These are phyloP conservation scores for Fusarium beomiforme DNA, from an alignment of 2,329 filamentous ascomycete species.

Conservation along the genomic window DNA sequence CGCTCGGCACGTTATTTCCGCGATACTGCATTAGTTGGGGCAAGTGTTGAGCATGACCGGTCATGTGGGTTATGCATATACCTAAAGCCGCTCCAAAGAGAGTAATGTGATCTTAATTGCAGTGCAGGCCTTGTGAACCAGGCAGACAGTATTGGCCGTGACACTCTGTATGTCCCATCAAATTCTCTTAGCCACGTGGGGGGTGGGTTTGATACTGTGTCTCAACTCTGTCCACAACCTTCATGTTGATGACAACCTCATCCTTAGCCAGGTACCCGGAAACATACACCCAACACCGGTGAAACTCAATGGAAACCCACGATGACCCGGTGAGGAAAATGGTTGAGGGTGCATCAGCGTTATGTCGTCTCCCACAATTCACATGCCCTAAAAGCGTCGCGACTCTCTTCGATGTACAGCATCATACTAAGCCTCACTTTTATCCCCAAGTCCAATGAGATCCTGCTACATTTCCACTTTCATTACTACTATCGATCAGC, in stretches of 20 bases:
- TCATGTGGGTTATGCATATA: background rate
- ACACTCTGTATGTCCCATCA: background rate
- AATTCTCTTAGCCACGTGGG: background rate
- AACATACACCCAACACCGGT: background rate
- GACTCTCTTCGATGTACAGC: background rate
- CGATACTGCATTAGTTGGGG: slow-evolving; percentile 10
- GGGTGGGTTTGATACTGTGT: background rate
- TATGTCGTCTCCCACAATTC: background rate
- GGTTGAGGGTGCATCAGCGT: background rate
- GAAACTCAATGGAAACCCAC: background rate
- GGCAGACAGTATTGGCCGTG: background rate
- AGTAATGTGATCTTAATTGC: background rate
- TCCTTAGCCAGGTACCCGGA: background rate
- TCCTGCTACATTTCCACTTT: background rate
- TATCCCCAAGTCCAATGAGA: background rate
- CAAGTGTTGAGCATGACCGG: background rate
- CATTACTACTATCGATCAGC: background rate
- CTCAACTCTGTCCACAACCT: background rate
- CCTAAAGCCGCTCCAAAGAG: background rate
- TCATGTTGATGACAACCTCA: background rate
- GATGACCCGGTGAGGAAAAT: background rate
- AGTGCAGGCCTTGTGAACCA: background rate
- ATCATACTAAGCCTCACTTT: slow-evolving; percentile 10
- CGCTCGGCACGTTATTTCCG: slow-evolving; percentile 34
- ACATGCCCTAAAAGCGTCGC: background rate